Base-by-base conservation (phyloP, 768 basidiomycete species). In the Pisolithus orientalis region DNA sequence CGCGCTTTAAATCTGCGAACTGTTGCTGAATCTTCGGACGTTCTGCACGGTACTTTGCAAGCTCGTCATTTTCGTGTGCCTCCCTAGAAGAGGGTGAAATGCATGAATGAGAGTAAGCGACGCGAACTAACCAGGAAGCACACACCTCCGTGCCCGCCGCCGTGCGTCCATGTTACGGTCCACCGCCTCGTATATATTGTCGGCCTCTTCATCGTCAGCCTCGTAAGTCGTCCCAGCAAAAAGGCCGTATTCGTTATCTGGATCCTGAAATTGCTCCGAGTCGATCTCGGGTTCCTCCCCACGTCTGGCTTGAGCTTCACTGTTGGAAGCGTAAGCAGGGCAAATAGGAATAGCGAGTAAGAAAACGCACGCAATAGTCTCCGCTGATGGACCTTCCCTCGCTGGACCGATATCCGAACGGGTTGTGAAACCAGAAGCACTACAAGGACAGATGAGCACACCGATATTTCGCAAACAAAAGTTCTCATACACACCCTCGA, bases 351-450 rank as follows among this genome's bases (percentile, higher is more conserved):
- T 5, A 16, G 0, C 39, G 40, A 44, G 39, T 17, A 31, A n/a
- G 13, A 16, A 24, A 16, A 80, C 87, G 46, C 59, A 91, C 86
- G 91, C 94, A 47, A 95, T 76, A 0, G 85, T 84, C 70, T 94
- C 93, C 31, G 92, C 94, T 16, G 90, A 90, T 0, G 94, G 93
- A 0, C 92, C 93, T 64, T 96, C 94, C 67, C 96, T 77, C 7
- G 96, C 96, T 34, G 96, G 96, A 64, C 96, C 96, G 53, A 99
- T 98, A 83, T 98, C 96, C 39, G 93, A 95, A 45, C 94, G 87
- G 6, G 95, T 98, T 0, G 95, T 98, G 72, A 97, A 98, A 53
- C 94, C 94, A 44, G 94, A 95, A 47, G 94, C 94, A 72, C 92
- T 94, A 57, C 4, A 6, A 51, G 50, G 6, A 16, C 63, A 50